Base-by-base conservation (phyloP, 2,329 filamentous ascomycete species). In the Rhynchosporium agropyri region DNA sequence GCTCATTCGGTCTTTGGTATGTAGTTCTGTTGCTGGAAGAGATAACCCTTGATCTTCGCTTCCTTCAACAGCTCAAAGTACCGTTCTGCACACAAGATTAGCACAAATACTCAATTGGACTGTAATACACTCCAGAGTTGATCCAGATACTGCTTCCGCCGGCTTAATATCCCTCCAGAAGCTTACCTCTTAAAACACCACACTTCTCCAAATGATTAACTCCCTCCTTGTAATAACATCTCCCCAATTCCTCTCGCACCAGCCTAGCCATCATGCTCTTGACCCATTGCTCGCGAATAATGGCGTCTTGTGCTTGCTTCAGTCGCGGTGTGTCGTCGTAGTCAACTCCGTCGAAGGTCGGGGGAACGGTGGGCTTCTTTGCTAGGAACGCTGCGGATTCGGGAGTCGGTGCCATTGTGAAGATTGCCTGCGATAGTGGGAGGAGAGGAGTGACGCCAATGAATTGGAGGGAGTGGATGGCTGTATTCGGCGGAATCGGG, bases 121-220 rank as follows among this genome's bases (percentile, higher is more conserved):
- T 29, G 28, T 12, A 48, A 9, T 8, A n/a, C 20, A 0, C 9
- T 12, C 31, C 42, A 46, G 13, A 45, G 43, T 8, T 13, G 3
- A 8, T 49, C 33, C 31, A 40, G 13, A 43, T 8, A 36, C 6
- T 43, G 3, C 45, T 31, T 2, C 36, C 29, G 38, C 12, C 26
- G 2, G 20, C 48, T 28, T 1, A 8, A 40, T 10, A 31, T 2
- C 20, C 29, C 29, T 40, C 31, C 4, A 9, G 28, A 51, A 64
- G 54, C 89, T 82, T 76, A 95, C 91, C 90, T 89, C 91, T 83
- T 78, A 94, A 77, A 72, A 84, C 81, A 69, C 90, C 90, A 77
- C 91, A 95, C 80, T 94, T 95, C 83, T 94, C 91, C 76, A 95
- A 78, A 76, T 95, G 91, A 77, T 95, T 95, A 69, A 93, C 89